Conservation (phyloP, 2,329 filamentous ascomycete genomes). For the Cladosporium sp. region DNA sequence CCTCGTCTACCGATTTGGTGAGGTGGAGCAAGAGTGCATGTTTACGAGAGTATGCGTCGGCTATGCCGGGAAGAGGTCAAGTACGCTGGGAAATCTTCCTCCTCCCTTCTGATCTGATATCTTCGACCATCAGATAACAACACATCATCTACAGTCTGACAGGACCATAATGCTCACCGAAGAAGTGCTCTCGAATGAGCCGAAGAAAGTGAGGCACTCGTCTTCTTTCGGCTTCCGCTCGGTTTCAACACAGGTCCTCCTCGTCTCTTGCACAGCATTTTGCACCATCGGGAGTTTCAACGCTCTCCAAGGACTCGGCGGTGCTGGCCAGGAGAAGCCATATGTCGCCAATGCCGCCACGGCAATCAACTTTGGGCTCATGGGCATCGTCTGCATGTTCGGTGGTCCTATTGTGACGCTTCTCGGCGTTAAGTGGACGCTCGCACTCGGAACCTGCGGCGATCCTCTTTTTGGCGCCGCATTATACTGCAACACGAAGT, state of each 20-base stretch:
- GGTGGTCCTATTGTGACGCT: not conserved
- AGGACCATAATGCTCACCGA: not conserved
- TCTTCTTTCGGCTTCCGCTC: not conserved
- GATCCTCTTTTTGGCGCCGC: not conserved
- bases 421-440: not conserved
- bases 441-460: not conserved
- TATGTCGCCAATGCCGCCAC: not conserved
- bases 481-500: not conserved
- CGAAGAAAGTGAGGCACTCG: not conserved
- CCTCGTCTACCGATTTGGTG: not conserved
- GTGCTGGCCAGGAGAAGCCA: not conserved
- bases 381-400: not conserved
- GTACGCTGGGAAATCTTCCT: not conserved
- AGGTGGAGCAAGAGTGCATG: not conserved
- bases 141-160: not conserved
- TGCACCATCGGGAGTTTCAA: not conserved
- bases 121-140: not conserved
- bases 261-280: not conserved
- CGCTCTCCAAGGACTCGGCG: not conserved
- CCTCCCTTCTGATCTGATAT: not conserved
- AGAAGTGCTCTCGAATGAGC: not conserved
- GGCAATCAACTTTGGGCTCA: not conserved
- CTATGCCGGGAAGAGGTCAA: not conserved
- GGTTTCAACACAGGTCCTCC: not conserved
- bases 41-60: not conserved